Base-by-base conservation (phyloP, 805 yeast genomes). In the Candida coleopterorum region DNA sequence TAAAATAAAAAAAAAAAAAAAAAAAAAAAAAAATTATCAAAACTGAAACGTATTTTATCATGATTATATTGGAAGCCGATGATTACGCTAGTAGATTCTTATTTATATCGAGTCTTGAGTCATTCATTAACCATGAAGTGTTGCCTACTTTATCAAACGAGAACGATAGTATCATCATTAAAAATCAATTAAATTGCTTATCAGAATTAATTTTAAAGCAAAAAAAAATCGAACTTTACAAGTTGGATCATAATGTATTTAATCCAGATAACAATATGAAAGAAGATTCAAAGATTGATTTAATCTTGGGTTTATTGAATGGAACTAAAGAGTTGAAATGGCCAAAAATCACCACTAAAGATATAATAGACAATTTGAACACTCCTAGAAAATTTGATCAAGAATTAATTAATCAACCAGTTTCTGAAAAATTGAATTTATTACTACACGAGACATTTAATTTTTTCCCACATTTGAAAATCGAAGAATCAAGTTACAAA, bases 221-320 rank as follows among this genome's bases (percentile, higher is more conserved):
- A 16, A 15, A 22, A 11, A 11, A n/a, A n/a, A n/a, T 6, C n/a
- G 25, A 32, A 7, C 9, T 5, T 15, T 32, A 32, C 16, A 32
- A 32, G 12, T 15, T 17, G n/a, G 34, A 32, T 32, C 34, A 32
- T 12, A 17, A 24, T 11, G n/a, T 9, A 9, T 4, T 12, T 16
- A 32, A 21, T 23, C 10, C n/a, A 11, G 28, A 32, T 4, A n/a
- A n/a, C 17, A 18, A 30, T 22, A 14, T 18, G 8, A 30, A 22
- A 16, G 10, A 14, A 16, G 31, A 21, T n/a, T 23, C 37, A 11
- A 29, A 35, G 9, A 29, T 35, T 16, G 32, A 35, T 23, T 23
- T n/a, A 12, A 18, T 29, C 1, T 8, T 29, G 12, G 29, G 33
- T 16, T 14, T 23, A 4, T 35, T 35, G 9, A 23, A 15, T 10